These are phyloP conservation scores for Penicillium diatomitis DNA, from an alignment of 495 filamentous ascomycete genomes.

Conservation along the genomic window DNA sequence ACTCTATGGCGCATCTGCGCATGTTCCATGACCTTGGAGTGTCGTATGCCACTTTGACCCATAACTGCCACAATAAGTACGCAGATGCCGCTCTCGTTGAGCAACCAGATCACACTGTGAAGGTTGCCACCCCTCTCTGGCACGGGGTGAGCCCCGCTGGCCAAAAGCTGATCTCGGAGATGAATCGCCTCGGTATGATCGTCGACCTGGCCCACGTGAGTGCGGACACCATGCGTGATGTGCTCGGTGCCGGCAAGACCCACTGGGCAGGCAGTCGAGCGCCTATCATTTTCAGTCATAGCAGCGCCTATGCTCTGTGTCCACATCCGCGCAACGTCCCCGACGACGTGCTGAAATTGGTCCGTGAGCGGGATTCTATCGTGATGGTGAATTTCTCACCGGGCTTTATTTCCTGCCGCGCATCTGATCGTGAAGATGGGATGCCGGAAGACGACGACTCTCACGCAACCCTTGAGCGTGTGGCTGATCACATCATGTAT, in stretches of 20 bases:
- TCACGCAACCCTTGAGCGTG: slow-evolving; percentile 68
- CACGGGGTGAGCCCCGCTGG: slow-evolving; percentile 62
- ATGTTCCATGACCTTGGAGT: slow-evolving; percentile 72
- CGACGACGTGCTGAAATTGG: slow-evolving; percentile 47
- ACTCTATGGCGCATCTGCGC: slow-evolving; percentile 68
- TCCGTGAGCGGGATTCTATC: slow-evolving; percentile 44
- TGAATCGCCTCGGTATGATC: slow-evolving; percentile 47
- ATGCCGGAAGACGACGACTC: slow-evolving; percentile 41
- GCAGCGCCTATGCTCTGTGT: slow-evolving; percentile 42
- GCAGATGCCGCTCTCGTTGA: slow-evolving; percentile 70
- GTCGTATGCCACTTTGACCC: slow-evolving; percentile 81
- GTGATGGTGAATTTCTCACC: slow-evolving; percentile 60
- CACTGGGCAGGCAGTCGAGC: slow-evolving; percentile 37
- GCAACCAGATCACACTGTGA: slow-evolving; percentile 33
- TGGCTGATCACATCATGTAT: slow-evolving; percentile 57
- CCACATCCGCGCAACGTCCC: slow-evolving; percentile 52
- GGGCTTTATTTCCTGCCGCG: slow-evolving; percentile 59
- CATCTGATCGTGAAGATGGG: slow-evolving; percentile 34
- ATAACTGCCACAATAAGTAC: slow-evolving; percentile 89
- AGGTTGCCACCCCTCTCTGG: slow-evolving; percentile 40
- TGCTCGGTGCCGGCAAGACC: slow-evolving; percentile 36
- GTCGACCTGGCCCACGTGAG: slow-evolving; percentile 48
- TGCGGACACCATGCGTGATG: slow-evolving; percentile 47
- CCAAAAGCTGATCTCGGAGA: slow-evolving; percentile 46
- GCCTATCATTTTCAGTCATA: slow-evolving; percentile 52